phyloP scores from a whole-genome alignment of 148 eudicot species.

The Polygonum aviculare region DNA sequence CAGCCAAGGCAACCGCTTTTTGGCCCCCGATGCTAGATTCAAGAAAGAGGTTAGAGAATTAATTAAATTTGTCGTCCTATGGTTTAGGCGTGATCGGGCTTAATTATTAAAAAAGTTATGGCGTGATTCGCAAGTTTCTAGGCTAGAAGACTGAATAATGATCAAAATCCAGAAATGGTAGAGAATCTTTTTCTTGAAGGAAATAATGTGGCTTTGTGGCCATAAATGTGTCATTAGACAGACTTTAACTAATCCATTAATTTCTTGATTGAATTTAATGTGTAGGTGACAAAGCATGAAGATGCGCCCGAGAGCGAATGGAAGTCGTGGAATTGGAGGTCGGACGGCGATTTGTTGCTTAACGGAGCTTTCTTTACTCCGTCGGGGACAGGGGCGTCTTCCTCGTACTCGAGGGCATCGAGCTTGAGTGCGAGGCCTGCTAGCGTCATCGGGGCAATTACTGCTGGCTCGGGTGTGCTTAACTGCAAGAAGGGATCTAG shows the following conservation, averaged over 20 bases:
- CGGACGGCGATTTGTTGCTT: slow-evolving; percentile 53
- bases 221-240: not conserved
- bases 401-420: slow-evolving; percentile 60
- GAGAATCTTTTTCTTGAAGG: not conserved
- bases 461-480: slow-evolving; percentile 42
- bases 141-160: too few relatives aligned
- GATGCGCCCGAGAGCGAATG: slow-evolving; percentile 50
- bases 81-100: not conserved
- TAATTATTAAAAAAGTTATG: not conserved
- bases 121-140: not conserved
- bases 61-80: not conserved
- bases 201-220: not conserved
- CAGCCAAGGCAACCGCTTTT: slow-evolving; percentile 68
- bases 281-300: slow-evolving; percentile 63
- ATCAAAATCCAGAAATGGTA: not conserved
- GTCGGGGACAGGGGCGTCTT: slow-evolving; percentile 55
- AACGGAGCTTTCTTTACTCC: slow-evolving; percentile 58
- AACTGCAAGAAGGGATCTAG: slow-evolving; percentile 49
- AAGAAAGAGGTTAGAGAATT: slow-evolving; percentile 43
- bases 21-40: slow-evolving; percentile 43
- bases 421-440: slow-evolving; percentile 64
- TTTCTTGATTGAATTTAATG: not conserved
- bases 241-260: not conserved
- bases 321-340: slow-evolving; percentile 72
- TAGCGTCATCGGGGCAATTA: slow-evolving; percentile 36